phyloP scores from a whole-genome alignment of 257 asterid species.

The Ilex aquifolium region DNA sequence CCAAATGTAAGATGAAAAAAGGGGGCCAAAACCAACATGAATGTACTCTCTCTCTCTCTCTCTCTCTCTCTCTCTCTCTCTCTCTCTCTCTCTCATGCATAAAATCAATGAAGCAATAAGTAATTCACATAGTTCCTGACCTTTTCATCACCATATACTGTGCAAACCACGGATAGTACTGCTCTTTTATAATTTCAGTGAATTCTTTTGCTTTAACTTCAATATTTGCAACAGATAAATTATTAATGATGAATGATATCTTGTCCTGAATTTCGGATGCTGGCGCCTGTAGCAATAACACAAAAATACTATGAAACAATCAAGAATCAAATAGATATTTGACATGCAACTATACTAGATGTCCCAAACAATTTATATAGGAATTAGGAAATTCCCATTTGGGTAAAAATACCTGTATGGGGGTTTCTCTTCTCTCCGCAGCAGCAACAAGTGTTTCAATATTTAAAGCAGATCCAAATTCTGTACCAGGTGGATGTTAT shows the following conservation, averaged over 20 bases:
- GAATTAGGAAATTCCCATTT: too few relatives aligned
- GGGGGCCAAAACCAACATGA: background rate
- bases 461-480: conserved; percentile 94
- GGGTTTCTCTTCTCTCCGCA: conserved; percentile 94
- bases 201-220: conserved; percentile 94
- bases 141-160: conserved; percentile 98
- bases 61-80: too few relatives aligned
- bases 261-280: conserved; percentile 91
- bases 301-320: conserved; percentile 9
- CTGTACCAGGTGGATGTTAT: conserved; percentile 20
- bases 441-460: conserved; percentile 98
- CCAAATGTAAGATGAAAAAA: background rate
- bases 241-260: conserved; percentile 78
- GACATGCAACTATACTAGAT: too few relatives aligned
- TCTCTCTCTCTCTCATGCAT: too few relatives aligned
- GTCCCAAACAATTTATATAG: too few relatives aligned
- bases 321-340: background rate
- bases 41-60: too few relatives aligned
- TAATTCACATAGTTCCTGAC: conserved; percentile 22
- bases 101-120: background rate
- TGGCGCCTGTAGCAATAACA: conserved; percentile 63
- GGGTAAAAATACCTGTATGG: conserved; percentile 64
- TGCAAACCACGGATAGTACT: conserved; percentile 93
- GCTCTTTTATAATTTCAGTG: conserved; percentile 61
- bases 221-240: conserved; percentile 71